These are phyloP conservation scores for Globomyces pollinis-pini DNA, from an alignment of 192 early-diverging fungal genomes.

Conservation along the genomic window DNA sequence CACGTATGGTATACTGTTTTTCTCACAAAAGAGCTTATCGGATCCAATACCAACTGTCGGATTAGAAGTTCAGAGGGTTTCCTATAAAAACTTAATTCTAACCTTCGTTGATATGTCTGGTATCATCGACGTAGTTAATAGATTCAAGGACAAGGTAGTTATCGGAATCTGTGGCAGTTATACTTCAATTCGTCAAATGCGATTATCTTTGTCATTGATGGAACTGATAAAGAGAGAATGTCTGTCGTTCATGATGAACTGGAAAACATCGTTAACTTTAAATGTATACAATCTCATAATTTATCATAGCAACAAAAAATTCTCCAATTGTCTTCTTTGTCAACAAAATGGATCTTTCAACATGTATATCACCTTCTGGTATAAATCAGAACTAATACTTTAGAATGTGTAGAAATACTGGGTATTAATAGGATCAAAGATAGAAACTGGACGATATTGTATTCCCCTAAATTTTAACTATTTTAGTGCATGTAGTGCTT, in stretches of 20 bases:
- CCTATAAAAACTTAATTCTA: not conserved
- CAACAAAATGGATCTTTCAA: slow-evolving; percentile 2
- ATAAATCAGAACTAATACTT: not conserved
- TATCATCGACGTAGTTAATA: too few species aligned
- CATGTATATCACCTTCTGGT: not conserved
- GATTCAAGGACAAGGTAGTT: too few species aligned
- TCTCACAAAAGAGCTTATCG: not conserved
- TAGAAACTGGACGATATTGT: slow-evolving; percentile 1
- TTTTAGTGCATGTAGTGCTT: not conserved
- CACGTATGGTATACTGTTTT: not conserved
- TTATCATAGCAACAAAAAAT: not conserved
- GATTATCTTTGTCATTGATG: slow-evolving; percentile 8
- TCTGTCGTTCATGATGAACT: slow-evolving; percentile 1
- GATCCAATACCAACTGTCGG: slow-evolving; percentile 1
- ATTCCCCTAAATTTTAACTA: too few species aligned
- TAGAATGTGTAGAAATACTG: not conserved
- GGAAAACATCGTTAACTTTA: not conserved
- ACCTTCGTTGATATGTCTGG: not conserved
- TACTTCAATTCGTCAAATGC: not conserved
- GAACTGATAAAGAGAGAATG: slow-evolving; percentile 7
- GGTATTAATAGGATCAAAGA: slow-evolving; percentile 7
- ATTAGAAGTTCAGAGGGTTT: not conserved
- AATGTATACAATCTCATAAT: too few species aligned
- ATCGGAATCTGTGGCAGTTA: not conserved
- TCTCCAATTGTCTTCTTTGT: not conserved